Percentiles rank a stretch among this genome's conserved stretches.
These are phyloP conservation scores for Pythium aquatile DNA, from an alignment of 352 stramenopile species.

Conservation along the genomic window DNA sequence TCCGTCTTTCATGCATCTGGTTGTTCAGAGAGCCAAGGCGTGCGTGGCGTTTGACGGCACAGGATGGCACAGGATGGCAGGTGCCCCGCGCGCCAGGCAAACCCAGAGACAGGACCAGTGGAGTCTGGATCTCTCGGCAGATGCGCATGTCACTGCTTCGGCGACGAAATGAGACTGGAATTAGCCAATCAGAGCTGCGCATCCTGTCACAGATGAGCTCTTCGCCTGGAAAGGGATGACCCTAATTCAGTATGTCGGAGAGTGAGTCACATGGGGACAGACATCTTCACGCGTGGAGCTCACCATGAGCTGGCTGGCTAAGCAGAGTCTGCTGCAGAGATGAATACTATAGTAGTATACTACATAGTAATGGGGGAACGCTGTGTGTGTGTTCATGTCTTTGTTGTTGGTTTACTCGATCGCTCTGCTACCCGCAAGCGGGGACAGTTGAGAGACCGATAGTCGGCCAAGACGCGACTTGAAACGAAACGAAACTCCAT, in stretches of 20 bases:
- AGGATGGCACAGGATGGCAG: too few species aligned
- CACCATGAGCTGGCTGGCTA: too few species aligned
- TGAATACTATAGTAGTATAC: too few species aligned
- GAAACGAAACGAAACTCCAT: conserved; percentile 39
- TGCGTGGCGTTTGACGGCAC: background rate
- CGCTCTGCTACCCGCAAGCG: conserved; percentile 3
- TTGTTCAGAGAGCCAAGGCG: background rate
- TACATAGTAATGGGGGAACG: too few species aligned
- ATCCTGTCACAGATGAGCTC: conserved; percentile 1
- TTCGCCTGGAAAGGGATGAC: too few species aligned
- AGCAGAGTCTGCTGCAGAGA: too few species aligned
- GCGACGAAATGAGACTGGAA: background rate
- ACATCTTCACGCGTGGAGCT: too few species aligned
- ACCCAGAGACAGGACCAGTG: conserved; percentile 7
- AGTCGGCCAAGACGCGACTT: too few species aligned
- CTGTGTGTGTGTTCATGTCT: background rate
- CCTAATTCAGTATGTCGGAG: background rate
- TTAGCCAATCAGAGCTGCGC: background rate
- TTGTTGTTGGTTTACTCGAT: conserved; percentile 24
- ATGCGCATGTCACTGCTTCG: background rate
- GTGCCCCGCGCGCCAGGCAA: background rate
- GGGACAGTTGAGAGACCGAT: background rate
- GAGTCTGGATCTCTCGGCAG: background rate
- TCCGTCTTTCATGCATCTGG: background rate
- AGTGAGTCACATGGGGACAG: too few species aligned